Evolutionary conservation across 148 eudicot species (phyloP).

Genomic region (Vaccinium vitisidaea): DNA sequence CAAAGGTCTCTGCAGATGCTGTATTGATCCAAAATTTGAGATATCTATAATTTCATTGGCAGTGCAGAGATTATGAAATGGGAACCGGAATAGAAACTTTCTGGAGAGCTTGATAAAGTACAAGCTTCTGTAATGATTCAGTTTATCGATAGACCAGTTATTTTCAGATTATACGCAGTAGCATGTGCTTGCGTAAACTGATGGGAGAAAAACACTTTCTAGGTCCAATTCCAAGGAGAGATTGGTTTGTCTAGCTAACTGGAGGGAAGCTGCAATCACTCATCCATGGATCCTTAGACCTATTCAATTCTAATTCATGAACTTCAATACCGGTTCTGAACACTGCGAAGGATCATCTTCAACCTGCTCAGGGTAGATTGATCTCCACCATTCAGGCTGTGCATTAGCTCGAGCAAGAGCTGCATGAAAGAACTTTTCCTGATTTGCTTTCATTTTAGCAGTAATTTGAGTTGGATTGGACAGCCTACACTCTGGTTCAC

Average conservation of each 20-base stretch:
- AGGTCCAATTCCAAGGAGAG: background rate
- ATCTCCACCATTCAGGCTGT: too few relatives aligned
- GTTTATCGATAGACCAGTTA: background rate
- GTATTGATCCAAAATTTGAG: background rate
- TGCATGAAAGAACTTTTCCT: too few relatives aligned
- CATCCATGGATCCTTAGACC: too few relatives aligned
- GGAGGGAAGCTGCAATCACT: background rate
- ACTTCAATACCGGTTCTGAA: too few relatives aligned
- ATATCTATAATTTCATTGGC: background rate
- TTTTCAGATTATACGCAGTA: background rate
- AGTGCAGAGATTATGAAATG: background rate
- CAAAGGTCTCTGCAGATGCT: background rate
- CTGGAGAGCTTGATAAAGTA: background rate
- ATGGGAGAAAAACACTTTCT: background rate
- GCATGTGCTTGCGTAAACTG: background rate
- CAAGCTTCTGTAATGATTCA: background rate
- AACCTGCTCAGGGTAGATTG: too few relatives aligned
- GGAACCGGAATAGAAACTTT: background rate
- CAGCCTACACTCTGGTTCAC: too few relatives aligned
- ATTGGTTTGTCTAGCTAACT: background rate
- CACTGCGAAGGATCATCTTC: too few relatives aligned
- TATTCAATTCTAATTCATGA: too few relatives aligned
- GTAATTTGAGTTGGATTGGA: too few relatives aligned
- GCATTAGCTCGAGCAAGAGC: too few relatives aligned
- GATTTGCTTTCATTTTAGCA: too few relatives aligned